Percentiles rank a stretch among this genome's conserved stretches.
Conservation (phyloP, 495 filamentous ascomycete genomes). For the Penicillium cataractarum region DNA sequence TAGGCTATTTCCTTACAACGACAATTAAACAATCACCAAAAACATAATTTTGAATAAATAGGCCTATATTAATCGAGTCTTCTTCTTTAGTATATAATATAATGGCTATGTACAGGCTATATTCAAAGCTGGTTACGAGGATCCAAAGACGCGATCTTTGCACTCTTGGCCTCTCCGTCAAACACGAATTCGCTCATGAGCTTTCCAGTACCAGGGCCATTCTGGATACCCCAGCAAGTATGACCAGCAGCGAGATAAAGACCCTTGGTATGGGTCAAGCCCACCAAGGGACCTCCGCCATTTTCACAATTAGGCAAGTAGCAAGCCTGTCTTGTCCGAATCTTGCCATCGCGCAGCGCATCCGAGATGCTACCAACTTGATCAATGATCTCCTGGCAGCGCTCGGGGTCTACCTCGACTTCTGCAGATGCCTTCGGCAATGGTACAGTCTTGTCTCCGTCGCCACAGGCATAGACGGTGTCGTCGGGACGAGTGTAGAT, state of each 20-base stretch:
- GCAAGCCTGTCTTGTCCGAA: conserved; percentile 86
- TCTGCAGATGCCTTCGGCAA: conserved; percentile 76
- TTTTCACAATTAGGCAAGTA: conserved; percentile 79
- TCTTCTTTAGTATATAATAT: neutral
- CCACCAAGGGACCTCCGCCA: conserved; percentile 75
- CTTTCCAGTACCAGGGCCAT: conserved; percentile 88
- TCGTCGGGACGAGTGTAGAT: conserved; percentile 89
- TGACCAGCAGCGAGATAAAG: conserved; percentile 87
- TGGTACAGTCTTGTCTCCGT: conserved; percentile 76
- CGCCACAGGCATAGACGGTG: conserved; percentile 92
- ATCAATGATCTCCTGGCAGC: conserved; percentile 87
- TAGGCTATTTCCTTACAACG: neutral
- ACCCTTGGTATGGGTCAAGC: conserved; percentile 72
- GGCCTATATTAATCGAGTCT: neutral
- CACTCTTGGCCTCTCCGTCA: conserved; percentile 77
- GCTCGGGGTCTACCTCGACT: conserved; percentile 73
- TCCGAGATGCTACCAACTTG: conserved; percentile 80
- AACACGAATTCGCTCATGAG: conserved; percentile 85
- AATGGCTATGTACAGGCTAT: neutral
- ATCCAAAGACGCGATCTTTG: conserved; percentile 70
- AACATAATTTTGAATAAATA: neutral
- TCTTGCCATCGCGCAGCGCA: conserved; percentile 71
- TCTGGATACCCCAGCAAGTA: conserved; percentile 98
- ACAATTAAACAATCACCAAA: neutral
- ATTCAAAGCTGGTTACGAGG: conserved; percentile 58